A percentile compares a stretch with the other conserved stretches of the same genome.
Conservation (phyloP, 306 rosid species). For the Hippophae rhamnoides region DNA sequence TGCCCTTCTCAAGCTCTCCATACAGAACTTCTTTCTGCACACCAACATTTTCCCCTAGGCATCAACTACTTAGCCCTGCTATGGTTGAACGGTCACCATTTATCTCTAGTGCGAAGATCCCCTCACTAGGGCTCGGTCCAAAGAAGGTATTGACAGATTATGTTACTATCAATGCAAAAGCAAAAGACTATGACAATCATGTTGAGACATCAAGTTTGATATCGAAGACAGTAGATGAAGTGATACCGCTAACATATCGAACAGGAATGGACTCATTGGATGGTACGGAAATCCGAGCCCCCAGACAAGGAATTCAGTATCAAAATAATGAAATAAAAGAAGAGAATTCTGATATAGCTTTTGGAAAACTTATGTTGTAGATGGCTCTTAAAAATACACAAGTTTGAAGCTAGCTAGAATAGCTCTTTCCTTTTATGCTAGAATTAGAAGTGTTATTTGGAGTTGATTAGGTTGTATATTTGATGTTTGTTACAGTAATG, state of each 20-base stretch:
- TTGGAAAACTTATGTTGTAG: no score
- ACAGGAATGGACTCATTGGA: constrained; percentile 28
- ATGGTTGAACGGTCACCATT: constrained; percentile 50
- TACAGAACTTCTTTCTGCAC: constrained; percentile 60
- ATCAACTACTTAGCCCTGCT: constrained; percentile 29
- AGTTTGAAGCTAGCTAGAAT: background rate
- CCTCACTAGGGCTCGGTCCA: constrained; percentile 45
- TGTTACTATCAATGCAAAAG: constrained; percentile 56
- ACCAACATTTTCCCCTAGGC: constrained; percentile 66
- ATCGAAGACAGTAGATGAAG: constrained; percentile 23
- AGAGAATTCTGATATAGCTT: background rate
- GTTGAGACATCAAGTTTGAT: constrained; percentile 24
- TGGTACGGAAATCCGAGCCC: constrained; percentile 25
- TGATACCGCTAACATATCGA: constrained; percentile 20
- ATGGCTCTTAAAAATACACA: background rate
- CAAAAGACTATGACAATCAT: constrained; percentile 21
- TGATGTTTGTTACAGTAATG: constrained; percentile 9
- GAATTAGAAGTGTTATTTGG: constrained; percentile 13
- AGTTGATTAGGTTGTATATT: constrained; percentile 3
- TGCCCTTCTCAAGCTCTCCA: constrained; percentile 60
- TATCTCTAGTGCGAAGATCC: constrained; percentile 29
- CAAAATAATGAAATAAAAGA: constrained; percentile 12
- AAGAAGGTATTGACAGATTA: constrained; percentile 76
- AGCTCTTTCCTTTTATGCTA: background rate
- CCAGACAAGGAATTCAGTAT: constrained; percentile 13